Base-by-base conservation (phyloP, 2,329 filamentous ascomycete genomes). In the Aureobasidium leucospermi region DNA sequence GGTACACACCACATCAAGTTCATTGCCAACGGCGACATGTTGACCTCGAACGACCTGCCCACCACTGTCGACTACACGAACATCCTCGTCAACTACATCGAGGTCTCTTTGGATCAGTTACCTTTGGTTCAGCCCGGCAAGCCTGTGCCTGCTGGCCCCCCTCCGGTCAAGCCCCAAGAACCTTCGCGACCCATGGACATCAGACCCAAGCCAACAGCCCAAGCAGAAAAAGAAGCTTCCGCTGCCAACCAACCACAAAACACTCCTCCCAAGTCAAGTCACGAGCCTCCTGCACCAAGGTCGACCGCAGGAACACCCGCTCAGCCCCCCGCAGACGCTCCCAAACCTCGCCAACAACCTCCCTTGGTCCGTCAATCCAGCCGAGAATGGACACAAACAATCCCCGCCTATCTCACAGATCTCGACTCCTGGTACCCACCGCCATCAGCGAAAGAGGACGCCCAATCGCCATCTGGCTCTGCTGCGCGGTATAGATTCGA, bases 61-160 rank as follows among this genome's bases (percentile, higher is more conserved):
- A 97, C 94, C 0, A 96, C 94, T 1, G 94, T 99, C 61, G 94
- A 99, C 73, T 96, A 95, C 72, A 95, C 91, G 64, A 97, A 97
- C 76, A 96, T 96, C 70, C 80, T 99, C 16, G 93, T 99, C 74
- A 99, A 99, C 75, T 99, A 97, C 72, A 90, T 99, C 69, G 94
- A 99, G 76, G 89, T 97, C 63, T 89, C 83, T 67, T 85, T 89
- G 38, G 87, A 91, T 59, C 87, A 92, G 68, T 74, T 86, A 32
- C 78, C 79, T 10, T 28, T 34, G 15, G 51, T 32, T 69, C 71
- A 29, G 68, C 58, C 58, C 23, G 39, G 61, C 52, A 59, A 59
- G 23, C 59, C 61, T n/a, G 61, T 63, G n/a, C 59, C 56, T 15
- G 47, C 58, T 23, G 58, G 58, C 7, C 58, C 58, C 2, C 58